phyloP scores from a whole-genome alignment of 1,139 yeast species.

The Blastobotrys persicus region DNA sequence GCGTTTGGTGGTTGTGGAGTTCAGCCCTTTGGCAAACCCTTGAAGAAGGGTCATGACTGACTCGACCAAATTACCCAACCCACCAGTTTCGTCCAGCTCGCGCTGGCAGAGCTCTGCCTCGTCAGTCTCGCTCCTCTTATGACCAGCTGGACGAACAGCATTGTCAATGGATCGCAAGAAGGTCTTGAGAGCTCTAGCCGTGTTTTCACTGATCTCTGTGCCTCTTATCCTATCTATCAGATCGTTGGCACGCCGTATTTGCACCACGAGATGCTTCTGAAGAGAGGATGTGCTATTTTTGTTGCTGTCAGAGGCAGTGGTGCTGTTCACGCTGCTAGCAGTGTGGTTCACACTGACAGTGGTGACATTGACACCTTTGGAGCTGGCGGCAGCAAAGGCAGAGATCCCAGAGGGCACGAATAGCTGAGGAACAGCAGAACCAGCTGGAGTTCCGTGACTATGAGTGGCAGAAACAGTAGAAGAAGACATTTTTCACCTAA shows the following conservation, averaged over 20 bases:
- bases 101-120: constrained; percentile 3
- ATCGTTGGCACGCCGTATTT: constrained; percentile 7
- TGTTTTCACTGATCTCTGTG: constrained; percentile 6
- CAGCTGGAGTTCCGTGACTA: constrained; percentile 7
- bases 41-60: neutral
- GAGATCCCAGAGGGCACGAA: constrained; percentile 1
- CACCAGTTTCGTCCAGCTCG: neutral
- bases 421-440: constrained; percentile 6
- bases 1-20: neutral
- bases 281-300: neutral
- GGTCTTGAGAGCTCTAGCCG: constrained; percentile 4
- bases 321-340: neutral
- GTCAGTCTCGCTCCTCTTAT: neutral
- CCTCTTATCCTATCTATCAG: constrained; percentile 4
- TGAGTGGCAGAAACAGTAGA: constrained; percentile 8
- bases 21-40: neutral
- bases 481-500: constrained; percentile 7
- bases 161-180: constrained; percentile 1
- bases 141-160: constrained; percentile 1
- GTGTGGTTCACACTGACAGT: neutral
- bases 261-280: neutral
- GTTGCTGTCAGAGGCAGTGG: neutral
- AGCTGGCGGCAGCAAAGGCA: neutral
- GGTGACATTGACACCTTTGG: neutral
- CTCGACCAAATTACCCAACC: neutral